Evolutionary conservation across 305 asterid species (phyloP), one percentile per base, ranked within the genome.

Genomic region (Solanum hybrid): DNA sequence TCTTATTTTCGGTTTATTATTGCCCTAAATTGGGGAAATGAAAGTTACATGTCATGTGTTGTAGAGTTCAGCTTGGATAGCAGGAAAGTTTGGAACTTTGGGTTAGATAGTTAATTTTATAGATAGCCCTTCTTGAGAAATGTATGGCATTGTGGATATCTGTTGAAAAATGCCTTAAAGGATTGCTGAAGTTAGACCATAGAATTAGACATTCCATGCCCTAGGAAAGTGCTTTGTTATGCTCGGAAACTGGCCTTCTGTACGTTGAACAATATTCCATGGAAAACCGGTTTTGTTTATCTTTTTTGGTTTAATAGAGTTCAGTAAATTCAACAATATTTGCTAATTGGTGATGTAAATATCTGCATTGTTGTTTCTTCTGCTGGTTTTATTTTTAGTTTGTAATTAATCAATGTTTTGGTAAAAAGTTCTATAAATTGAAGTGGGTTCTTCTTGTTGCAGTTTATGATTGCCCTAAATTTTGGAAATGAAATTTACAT

Each of bases 21-120:
- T 20, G 69, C 69, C 24, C 24, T 56, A 56, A 56, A 6, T 56
- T 56, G 66, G 69, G 10, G 72, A 82, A 82, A 42, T 26, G 17
- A 5, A 9, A 38, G 69, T 80, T 80, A 38, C 66, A 80, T 80
- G 86, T 87, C 5, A 20, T 20, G 69, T 56, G 10, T 56, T 7
- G 69, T 7, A 9, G 69, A 3, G 5, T 56, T 56, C 24, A 20
- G 24, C 24, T 56, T 56, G 69, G 51, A 66, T 87, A 32, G 85
- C 69, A 35, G 37, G 32, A 35, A 86, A 90, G 79, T 20, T 77
- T 87, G 88, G 6, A 90, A 78, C 90, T 78, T 88, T 35, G 38
- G 86, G 22, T 38, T 13, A 78, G 85, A 13, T 60, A 20, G 11
- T 60, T 80, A 80, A 79, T 38, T 56, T 38, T 38, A 26, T 80